A percentile compares a stretch with the other conserved stretches of the same genome.
phyloP scores from a whole-genome alignment of 768 basidiomycete genomes.

The Rossbeevera mucosa region DNA sequence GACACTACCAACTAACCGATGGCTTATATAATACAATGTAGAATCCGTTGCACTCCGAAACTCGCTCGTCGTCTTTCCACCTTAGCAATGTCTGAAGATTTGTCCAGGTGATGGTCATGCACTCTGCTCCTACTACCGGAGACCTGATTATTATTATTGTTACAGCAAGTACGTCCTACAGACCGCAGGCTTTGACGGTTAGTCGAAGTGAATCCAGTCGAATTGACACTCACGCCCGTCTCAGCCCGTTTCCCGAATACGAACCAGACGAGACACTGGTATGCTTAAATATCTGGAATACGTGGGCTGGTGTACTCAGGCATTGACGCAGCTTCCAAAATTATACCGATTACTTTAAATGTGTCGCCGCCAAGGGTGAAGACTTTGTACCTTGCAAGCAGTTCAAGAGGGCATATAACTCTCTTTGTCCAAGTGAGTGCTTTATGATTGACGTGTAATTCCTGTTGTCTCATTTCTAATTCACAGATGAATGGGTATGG shows the following conservation, averaged over 20 bases:
- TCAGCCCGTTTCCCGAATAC: constrained; percentile 84
- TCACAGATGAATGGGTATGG: constrained; percentile 86
- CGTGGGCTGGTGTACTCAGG: constrained; percentile 1
- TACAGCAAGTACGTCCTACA: constrained; percentile 82
- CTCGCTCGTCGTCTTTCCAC: constrained; percentile 34
- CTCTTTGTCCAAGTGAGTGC: constrained; percentile 92
- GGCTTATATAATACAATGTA: constrained; percentile 34
- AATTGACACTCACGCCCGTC: constrained; percentile 6
- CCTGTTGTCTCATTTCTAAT: constrained; percentile 6
- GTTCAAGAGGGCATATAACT: constrained; percentile 94
- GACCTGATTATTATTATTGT: constrained; percentile 17
- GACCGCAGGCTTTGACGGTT: constrained; percentile 93
- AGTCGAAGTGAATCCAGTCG: constrained; percentile 16
- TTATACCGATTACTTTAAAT: constrained; percentile 99
- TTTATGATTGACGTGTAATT: not conserved
- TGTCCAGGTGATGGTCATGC: constrained; percentile 45
- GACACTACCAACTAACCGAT: not conserved
- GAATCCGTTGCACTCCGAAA: constrained; percentile 27
- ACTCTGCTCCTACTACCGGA: not conserved
- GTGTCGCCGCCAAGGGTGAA: constrained; percentile 93
- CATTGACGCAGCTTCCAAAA: constrained; percentile 72
- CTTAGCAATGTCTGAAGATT: constrained; percentile 58
- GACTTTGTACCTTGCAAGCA: constrained; percentile 99
- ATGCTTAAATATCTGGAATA: constrained; percentile 19
- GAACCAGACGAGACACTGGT: constrained; percentile 98